Evolutionary conservation across 345 rosid genomes (phyloP), one percentile per base, ranked within the genome.

Genomic region (Salix caprea): DNA sequence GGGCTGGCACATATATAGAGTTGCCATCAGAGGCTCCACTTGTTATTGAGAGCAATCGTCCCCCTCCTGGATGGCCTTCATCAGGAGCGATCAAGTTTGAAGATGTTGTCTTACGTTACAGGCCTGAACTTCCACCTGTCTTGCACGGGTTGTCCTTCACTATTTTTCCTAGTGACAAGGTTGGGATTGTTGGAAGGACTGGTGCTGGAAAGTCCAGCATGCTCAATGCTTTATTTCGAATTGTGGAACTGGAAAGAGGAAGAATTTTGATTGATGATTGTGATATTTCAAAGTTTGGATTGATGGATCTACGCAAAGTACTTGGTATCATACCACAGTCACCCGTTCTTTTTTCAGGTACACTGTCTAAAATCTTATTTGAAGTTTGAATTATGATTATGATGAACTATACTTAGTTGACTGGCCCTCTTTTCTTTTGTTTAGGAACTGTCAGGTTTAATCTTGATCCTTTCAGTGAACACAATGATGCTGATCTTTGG

Each of bases 191-290:
- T 72, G 99, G 99, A 84, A 93, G 99, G 85, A 96, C 99, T 65
- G 99, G 99, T 5, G 99, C 99, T 40, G 99, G 99, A 76, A 96
- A 96, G 82, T 96, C 99, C 72, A 96, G 99, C 84, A 92, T 96
- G 90, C 84, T 96, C 65, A 96, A 96, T 84, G 90, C 99, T 32
- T 88, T 96, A 80, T 96, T 96, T 77, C 88, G 99, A 71, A 93
- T 96, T 72, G 98, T 93, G 67, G 99, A 93, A 78, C 83, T 93
- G 70, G 99, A 96, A 81, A 91, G 88, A 78, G 99, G 99, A 88
- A 90, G 97, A 80, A 89, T 96, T 71, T 86, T 89, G 86, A 86
- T 96, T 78, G 99, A 96, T 89, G 91, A 83, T 65, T 92, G 84
- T 78, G 96, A 93, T 77, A 83, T 88, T 68, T 89, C 87, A 15